Evolutionary conservation across 164 flowering plant species (phyloP).

Genomic region (Amborella trichopoda): DNA sequence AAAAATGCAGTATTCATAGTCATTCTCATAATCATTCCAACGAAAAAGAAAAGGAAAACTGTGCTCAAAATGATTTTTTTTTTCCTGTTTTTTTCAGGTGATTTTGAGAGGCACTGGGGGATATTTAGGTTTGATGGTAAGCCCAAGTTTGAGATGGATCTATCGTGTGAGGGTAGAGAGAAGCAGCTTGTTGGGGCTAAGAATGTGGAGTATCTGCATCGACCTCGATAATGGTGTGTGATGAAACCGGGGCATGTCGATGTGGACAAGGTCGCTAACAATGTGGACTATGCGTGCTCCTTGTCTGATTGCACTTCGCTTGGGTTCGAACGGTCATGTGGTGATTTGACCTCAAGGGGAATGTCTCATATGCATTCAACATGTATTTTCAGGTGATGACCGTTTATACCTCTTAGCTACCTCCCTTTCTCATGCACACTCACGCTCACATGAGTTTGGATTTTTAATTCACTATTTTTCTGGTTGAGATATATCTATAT

Average conservation of each 20-base stretch:
- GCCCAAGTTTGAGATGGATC: constrained; percentile 29
- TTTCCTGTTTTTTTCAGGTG: no score
- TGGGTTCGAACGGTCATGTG: constrained; percentile 32
- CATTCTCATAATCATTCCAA: no score
- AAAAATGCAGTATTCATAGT: no score
- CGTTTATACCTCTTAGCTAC: no score
- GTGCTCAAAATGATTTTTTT: no score
- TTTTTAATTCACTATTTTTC: no score
- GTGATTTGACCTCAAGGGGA: constrained; percentile 21
- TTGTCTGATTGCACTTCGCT: constrained; percentile 35
- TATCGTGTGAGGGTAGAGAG: constrained; percentile 20
- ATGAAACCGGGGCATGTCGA: constrained; percentile 22
- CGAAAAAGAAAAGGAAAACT: no score
- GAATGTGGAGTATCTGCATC: constrained; percentile 22
- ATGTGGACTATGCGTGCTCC: constrained; percentile 29
- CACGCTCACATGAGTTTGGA: no score
- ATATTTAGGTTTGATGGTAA: constrained; percentile 33
- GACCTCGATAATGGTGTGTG: constrained; percentile 27
- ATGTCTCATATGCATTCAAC: constrained; percentile 42
- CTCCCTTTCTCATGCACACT: no score
- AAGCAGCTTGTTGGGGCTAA: constrained; percentile 18
- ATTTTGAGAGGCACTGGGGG: constrained; percentile 44
- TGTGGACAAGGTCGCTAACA: constrained; percentile 17
- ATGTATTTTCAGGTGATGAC: constrained; percentile 35
- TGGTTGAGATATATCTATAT: no score